These are phyloP conservation scores for Prinsepia uniflora DNA, from an alignment of 306 rosid genomes.

Conservation along the genomic window DNA sequence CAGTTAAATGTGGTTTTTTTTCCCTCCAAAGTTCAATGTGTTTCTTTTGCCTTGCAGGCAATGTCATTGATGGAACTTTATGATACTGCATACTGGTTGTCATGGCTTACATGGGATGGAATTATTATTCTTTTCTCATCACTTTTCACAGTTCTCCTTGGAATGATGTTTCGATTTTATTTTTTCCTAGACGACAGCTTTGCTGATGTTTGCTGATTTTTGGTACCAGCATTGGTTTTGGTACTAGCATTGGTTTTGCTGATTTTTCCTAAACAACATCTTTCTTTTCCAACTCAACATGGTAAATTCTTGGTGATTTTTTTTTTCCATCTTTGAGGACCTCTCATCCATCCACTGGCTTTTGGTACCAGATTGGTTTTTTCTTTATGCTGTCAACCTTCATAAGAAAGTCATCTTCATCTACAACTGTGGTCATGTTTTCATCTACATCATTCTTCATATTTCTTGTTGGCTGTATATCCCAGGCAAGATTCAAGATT, in stretches of 20 bases:
- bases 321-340: too few relatives aligned
- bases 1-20: background rate
- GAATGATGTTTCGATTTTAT: constrained; percentile 81
- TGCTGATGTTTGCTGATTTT: too few relatives aligned
- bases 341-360: constrained; percentile 2
- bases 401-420: constrained; percentile 70
- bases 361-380: constrained; percentile 60
- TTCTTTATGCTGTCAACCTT: constrained; percentile 86
- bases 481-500: constrained; percentile 60
- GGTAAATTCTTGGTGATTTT: constrained; percentile 45
- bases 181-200: constrained; percentile 75
- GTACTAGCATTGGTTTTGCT: too few relatives aligned
- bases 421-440: constrained; percentile 70
- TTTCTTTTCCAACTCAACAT: constrained; percentile 82
- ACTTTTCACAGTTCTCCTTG: constrained; percentile 70
- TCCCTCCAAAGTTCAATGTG: background rate
- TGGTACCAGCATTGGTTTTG: too few relatives aligned
- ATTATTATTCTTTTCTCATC: constrained; percentile 54
- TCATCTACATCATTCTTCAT: too few relatives aligned
- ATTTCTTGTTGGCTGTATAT: constrained; percentile 62
- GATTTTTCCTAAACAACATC: too few relatives aligned
- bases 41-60: constrained; percentile 44
- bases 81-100: constrained; percentile 86
- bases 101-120: constrained; percentile 91
- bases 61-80: constrained; percentile 92